Percentiles rank a stretch among this genome's conserved stretches.
phyloP scores from a whole-genome alignment of 257 asterid species.

The Ballota nigra region DNA sequence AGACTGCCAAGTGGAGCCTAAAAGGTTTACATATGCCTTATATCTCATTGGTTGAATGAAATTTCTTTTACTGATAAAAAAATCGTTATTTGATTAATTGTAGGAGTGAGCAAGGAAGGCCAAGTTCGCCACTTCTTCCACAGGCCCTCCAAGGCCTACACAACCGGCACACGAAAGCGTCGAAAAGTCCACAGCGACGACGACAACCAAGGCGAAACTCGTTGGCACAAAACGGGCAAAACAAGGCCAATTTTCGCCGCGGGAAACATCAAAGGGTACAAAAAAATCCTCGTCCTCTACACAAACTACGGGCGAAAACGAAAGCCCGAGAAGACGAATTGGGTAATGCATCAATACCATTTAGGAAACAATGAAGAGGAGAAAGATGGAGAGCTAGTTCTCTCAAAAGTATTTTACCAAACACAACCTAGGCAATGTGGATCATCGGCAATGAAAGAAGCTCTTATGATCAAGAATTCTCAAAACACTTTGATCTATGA shows the following conservation, averaged over 20 bases:
- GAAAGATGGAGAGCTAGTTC: conserved; percentile 76
- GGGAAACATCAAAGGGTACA: conserved; percentile 56
- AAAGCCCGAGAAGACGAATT: conserved; percentile 81
- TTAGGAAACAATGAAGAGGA: conserved; percentile 72
- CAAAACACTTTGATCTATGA: conserved; percentile 25
- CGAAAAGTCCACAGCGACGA: conserved; percentile 67
- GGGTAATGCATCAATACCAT: conserved; percentile 93
- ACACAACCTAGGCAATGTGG: conserved; percentile 80
- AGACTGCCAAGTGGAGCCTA: no score
- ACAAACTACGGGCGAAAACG: conserved; percentile 77
- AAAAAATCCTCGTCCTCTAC: conserved; percentile 75
- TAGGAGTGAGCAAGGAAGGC: conserved; percentile 78
- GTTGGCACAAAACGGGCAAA: conserved; percentile 93
- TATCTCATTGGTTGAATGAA: no score
- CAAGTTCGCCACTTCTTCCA: conserved; percentile 88
- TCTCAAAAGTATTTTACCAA: conserved; percentile 79
- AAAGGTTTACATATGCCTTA: no score
- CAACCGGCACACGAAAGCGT: conserved; percentile 81
- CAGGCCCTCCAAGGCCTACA: conserved; percentile 84
- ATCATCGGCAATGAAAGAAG: conserved; percentile 25
- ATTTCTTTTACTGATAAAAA: no score
- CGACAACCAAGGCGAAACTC: conserved; percentile 55
- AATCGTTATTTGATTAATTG: no score
- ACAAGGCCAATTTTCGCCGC: conserved; percentile 50
- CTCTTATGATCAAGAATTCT: neutral